Base-by-base conservation (phyloP, 208 protist species). In the Crithidia brevicula region DNA sequence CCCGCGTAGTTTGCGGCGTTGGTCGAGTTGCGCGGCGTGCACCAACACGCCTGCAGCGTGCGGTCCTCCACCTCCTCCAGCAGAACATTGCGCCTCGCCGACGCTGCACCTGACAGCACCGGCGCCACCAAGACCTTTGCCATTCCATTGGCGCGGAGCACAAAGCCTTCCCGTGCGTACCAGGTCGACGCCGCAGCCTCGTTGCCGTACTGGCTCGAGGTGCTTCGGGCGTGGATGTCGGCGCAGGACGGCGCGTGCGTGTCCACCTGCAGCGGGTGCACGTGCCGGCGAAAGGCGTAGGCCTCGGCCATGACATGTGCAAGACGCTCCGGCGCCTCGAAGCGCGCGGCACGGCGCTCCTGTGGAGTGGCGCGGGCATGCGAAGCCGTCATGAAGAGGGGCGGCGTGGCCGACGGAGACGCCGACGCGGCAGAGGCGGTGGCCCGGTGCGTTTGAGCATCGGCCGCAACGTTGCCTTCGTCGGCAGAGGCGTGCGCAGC, bases 1-100 rank as follows among this genome's bases (percentile, higher is more conserved):
- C 85, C 81, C n/a, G 74, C 81, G 69, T 89, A 93, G 9, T 67
- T 73, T 1, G 70, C 69, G 9, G 62, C 61, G 45, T 45, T 59
- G 15, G 62, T 15, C 0, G 76, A 79, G 62, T 89, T 83, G 34
- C 70, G 67, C 13, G 91, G 85, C 27, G 87, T 83, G 66, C 91
- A 96, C 91, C 88, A 96, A 43, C 91, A 96, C 38, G 91, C 72
- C 25, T 66, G 69, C 56, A 96, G 62, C 25, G 54, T 23, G 28
- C 59, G 64, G 23, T 72, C 58, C 18, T 49, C 25, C 18, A 69
- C n/a, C 1, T 81, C 76, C 13, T 54, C 50, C 43, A 83, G 63
- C 50, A 56, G 9, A n/a, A 69, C 47, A 45, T 82, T 74, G 2
- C 22, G 20, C 15, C 23, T 36, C 30, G 27, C 31, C 3, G 42